These are phyloP conservation scores for Flagelloscypha sp. DNA, from an alignment of 768 basidiomycete genomes.

Conservation along the genomic window DNA sequence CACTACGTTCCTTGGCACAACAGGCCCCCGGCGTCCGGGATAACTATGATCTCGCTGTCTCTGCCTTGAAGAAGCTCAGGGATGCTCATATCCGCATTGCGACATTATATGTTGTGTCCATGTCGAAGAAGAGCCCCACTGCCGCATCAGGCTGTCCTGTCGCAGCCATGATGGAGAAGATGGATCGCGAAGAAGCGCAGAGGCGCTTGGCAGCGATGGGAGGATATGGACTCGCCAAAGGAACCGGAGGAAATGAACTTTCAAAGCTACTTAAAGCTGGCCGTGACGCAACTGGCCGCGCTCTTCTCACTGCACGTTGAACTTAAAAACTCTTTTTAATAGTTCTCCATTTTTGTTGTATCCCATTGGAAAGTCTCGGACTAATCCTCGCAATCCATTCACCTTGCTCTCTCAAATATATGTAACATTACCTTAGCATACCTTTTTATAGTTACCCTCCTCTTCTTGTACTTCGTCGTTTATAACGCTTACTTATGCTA, in stretches of 20 bases:
- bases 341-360: too few relatives aligned
- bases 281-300: constrained; percentile 74
- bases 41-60: constrained; percentile 73
- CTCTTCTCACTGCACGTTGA: too few relatives aligned
- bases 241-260: constrained; percentile 87
- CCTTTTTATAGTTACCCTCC: too few relatives aligned
- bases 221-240: constrained; percentile 50
- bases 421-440: too few relatives aligned
- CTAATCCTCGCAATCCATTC: too few relatives aligned
- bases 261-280: constrained; percentile 80
- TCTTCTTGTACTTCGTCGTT: too few relatives aligned
- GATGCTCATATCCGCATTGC: constrained; percentile 88
- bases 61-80: constrained; percentile 72
- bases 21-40: constrained; percentile 51
- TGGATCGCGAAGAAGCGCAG: constrained; percentile 31
- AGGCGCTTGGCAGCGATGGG: too few relatives aligned
- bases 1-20: constrained; percentile 55
- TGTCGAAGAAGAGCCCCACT: constrained; percentile 55
- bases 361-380: too few relatives aligned
- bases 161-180: constrained; percentile 44
- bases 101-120: constrained; percentile 78
- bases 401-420: too few relatives aligned
- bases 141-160: constrained; percentile 42
- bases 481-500: too few relatives aligned
- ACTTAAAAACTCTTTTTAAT: too few relatives aligned